Conservation (phyloP, 2,329 filamentous ascomycete genomes). For the Geosmithia flava region DNA sequence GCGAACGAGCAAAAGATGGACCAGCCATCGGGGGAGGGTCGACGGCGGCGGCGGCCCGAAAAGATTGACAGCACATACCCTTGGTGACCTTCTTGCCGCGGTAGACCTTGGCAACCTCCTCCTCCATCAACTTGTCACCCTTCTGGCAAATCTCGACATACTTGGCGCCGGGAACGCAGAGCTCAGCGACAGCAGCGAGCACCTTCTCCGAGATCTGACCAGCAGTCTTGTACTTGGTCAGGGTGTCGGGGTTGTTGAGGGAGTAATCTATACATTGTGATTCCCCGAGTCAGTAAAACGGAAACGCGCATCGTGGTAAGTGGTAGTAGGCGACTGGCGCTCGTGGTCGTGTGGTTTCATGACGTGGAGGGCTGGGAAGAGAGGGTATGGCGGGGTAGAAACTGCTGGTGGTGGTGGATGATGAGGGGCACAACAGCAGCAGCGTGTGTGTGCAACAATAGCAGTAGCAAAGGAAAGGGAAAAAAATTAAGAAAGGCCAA, state of each 20-base stretch:
- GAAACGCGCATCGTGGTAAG: background rate
- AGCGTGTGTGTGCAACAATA: background rate
- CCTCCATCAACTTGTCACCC: constrained; percentile 88
- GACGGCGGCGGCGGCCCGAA: no score
- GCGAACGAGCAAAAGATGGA: background rate
- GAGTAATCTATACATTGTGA: constrained; percentile 60
- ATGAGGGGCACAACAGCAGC: constrained; percentile 4
- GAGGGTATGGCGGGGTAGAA: constrained; percentile 6
- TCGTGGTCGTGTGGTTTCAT: constrained; percentile 2
- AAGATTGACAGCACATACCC: constrained; percentile 39
- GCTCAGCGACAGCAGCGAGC: constrained; percentile 66
- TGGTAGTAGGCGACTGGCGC: no score
- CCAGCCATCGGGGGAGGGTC: no score
- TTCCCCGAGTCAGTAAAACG: background rate
- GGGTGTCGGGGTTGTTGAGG: constrained; percentile 81
- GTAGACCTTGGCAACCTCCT: constrained; percentile 92
- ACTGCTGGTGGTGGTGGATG: background rate
- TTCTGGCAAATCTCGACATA: constrained; percentile 90
- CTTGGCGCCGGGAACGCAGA: constrained; percentile 75
- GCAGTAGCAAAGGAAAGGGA: background rate
- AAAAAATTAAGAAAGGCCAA: background rate
- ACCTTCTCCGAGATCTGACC: constrained; percentile 93
- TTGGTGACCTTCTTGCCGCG: constrained; percentile 96
- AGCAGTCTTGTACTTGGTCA: constrained; percentile 98
- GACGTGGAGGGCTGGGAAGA: constrained; percentile 1